These are phyloP conservation scores for Mortierella sp. DNA, from an alignment of 371 early-diverging fungal species.

Conservation along the genomic window DNA sequence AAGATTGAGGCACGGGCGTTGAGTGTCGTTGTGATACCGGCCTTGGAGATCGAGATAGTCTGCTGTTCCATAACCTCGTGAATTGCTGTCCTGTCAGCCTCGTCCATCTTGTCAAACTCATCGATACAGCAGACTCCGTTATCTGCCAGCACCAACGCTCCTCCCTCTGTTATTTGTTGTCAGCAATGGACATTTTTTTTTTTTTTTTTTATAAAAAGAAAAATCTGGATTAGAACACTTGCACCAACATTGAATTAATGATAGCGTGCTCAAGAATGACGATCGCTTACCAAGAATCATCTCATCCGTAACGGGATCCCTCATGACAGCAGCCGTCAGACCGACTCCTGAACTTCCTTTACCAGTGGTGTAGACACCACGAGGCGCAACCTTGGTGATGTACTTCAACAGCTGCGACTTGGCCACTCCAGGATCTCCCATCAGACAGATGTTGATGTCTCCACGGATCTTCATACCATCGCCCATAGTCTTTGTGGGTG, in stretches of 20 bases:
- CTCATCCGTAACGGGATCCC: constrained; percentile 89
- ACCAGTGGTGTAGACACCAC: constrained; percentile 95
- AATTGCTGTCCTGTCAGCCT: constrained; percentile 89
- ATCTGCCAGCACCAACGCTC: constrained; percentile 93
- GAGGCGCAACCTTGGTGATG: constrained; percentile 86
- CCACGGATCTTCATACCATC: constrained; percentile 96
- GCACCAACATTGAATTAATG: neutral
- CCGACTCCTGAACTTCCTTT: constrained; percentile 96
- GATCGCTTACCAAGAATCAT: constrained; percentile 76
- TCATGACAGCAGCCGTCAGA: constrained; percentile 90
- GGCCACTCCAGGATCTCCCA: constrained; percentile 99
- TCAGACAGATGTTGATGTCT: constrained; percentile 97
- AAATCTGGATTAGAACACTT: neutral
- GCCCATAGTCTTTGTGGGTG: constrained; percentile 84
- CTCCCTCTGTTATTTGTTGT: constrained; percentile 84
- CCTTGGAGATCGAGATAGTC: constrained; percentile 92
- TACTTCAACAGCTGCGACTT: constrained; percentile 94
- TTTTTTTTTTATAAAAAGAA: constrained; percentile 4
- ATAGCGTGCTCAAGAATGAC: too few relatives aligned
- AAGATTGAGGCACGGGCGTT: constrained; percentile 93
- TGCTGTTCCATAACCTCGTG: constrained; percentile 99
- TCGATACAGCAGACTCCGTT: constrained; percentile 96
- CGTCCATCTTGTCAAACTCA: constrained; percentile 96
- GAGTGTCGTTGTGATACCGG: constrained; percentile 94
- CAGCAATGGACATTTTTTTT: too few relatives aligned